These are phyloP conservation scores for Epichloe gansuensis DNA, from an alignment of 2,329 filamentous ascomycete genomes.

Conservation along the genomic window DNA sequence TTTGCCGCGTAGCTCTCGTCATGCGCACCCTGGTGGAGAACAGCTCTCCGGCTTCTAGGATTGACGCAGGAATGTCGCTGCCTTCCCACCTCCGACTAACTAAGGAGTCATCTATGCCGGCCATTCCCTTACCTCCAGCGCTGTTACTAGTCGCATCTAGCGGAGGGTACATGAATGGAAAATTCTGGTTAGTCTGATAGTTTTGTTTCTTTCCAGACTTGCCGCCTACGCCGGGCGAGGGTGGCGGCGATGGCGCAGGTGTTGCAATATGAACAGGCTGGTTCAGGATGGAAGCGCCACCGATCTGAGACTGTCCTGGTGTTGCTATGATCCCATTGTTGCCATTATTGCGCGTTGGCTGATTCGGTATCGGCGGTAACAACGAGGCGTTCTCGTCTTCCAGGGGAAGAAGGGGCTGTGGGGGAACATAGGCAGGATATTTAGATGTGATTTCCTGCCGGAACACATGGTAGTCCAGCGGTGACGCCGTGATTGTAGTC, in stretches of 20 bases:
- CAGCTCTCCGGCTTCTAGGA: conserved; percentile 84
- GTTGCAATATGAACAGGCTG: conserved; percentile 98
- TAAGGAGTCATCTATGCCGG: conserved; percentile 64
- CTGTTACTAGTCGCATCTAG: conserved; percentile 80
- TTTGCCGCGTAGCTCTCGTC: conserved; percentile 78
- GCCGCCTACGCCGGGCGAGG: conserved; percentile 72
- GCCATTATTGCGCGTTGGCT: conserved; percentile 48
- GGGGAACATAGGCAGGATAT: conserved; percentile 91
- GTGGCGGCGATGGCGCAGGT: conserved; percentile 86
- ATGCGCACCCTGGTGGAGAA: conserved; percentile 86
- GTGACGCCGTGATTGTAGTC: conserved; percentile 81
- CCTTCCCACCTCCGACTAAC: conserved; percentile 84
- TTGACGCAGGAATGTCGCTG: conserved; percentile 86
- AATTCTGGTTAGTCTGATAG: conserved; percentile 98
- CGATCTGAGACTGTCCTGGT: conserved; percentile 39
- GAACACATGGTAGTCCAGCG: conserved; percentile 91
- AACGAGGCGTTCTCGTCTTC: conserved; percentile 87
- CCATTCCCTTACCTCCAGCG: conserved; percentile 76
- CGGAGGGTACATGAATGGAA: conserved; percentile 93
- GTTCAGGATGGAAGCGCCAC: conserved; percentile 70
- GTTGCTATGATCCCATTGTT: conserved; percentile 49
- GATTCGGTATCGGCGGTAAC: conserved; percentile 69
- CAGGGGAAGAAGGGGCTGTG: conserved; percentile 67
- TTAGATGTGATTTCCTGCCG: conserved; percentile 95
- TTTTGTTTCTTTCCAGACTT: conserved; percentile 98